Conservation (phyloP, 2,329 filamentous ascomycete species). For the Trichoderma aggressivum region DNA sequence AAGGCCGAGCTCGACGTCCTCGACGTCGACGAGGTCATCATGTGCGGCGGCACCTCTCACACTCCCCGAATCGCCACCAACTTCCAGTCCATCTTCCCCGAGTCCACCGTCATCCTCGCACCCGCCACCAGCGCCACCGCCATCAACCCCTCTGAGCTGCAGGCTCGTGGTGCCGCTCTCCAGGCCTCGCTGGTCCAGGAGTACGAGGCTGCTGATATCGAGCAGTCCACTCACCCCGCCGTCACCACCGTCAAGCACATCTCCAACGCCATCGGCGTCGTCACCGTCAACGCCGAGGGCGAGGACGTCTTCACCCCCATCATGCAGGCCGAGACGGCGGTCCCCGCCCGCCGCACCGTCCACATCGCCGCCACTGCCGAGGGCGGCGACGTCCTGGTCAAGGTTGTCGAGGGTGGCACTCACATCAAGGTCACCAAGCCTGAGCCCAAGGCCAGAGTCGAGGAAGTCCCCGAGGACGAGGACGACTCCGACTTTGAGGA, state of each 20-base stretch:
- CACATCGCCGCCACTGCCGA: constrained; percentile 72
- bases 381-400: constrained; percentile 84
- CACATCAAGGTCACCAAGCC: constrained; percentile 93
- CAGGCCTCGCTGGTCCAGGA: constrained; percentile 93
- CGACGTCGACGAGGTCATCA: constrained; percentile 91
- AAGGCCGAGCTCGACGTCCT: constrained; percentile 91
- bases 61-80: constrained; percentile 88
- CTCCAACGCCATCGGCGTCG: constrained; percentile 80
- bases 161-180: constrained; percentile 86
- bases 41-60: constrained; percentile 88
- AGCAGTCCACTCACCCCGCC: constrained; percentile 91
- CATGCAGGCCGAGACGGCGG: constrained; percentile 80
- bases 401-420: constrained; percentile 80
- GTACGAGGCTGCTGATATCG: constrained; percentile 89
- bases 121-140: constrained; percentile 74
- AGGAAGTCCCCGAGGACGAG: constrained; percentile 59
- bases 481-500: constrained; percentile 60
- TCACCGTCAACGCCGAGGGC: constrained; percentile 58
- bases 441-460: constrained; percentile 72
- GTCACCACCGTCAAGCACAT: constrained; percentile 94
- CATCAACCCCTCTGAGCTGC: constrained; percentile 90
- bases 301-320: constrained; percentile 75
- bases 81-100: constrained; percentile 75
- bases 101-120: constrained; percentile 72
- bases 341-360: constrained; percentile 81